phyloP scores from a whole-genome alignment of 2,329 filamentous ascomycete species.

The Lachnellula occidentalis region DNA sequence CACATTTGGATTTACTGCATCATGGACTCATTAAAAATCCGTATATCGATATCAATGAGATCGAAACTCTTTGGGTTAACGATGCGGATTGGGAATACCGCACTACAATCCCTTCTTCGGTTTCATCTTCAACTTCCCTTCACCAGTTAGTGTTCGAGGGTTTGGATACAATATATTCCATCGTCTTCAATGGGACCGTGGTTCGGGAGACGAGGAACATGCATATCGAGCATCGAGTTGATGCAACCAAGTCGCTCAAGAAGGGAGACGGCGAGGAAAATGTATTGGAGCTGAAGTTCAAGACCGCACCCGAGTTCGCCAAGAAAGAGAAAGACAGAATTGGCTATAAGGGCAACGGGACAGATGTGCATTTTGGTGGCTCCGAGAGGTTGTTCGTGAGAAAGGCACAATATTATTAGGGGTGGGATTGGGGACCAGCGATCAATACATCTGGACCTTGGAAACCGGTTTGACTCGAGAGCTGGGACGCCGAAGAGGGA shows the following conservation, averaged over 20 bases:
- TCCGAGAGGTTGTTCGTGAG: slow-evolving; percentile 43
- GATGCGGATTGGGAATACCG: slow-evolving; percentile 57
- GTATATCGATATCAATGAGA: slow-evolving; percentile 56
- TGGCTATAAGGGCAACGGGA: slow-evolving; percentile 34
- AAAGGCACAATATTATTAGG: slow-evolving; percentile 65
- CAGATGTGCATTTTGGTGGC: slow-evolving; percentile 46
- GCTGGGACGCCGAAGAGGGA: slow-evolving; percentile 42
- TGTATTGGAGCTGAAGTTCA: slow-evolving; percentile 18
- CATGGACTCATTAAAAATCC: slow-evolving; percentile 52
- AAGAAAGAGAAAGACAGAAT: slow-evolving; percentile 22
- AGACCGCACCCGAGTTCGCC: slow-evolving; percentile 20
- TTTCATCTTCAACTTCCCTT: slow-evolving; percentile 20
- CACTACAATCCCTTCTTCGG: slow-evolving; percentile 31
- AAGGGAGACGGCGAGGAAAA: slow-evolving; percentile 6
- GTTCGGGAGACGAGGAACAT: slow-evolving; percentile 48
- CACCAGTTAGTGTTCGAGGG: slow-evolving; percentile 47
- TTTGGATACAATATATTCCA: slow-evolving; percentile 49
- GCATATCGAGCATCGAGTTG: slow-evolving; percentile 46
- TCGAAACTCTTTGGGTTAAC: slow-evolving; percentile 55
- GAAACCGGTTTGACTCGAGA: slow-evolving; percentile 61
- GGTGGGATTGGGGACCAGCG: slow-evolving; percentile 67
- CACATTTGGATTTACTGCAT: slow-evolving; percentile 58
- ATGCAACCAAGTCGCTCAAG: slow-evolving; percentile 38
- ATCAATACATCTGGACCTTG: slow-evolving; percentile 60
- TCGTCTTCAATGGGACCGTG: slow-evolving; percentile 42